A percentile compares a stretch with the other conserved stretches of the same genome.
These are phyloP conservation scores for Aegle marmelos DNA, from an alignment of 345 rosid genomes.

Conservation along the genomic window DNA sequence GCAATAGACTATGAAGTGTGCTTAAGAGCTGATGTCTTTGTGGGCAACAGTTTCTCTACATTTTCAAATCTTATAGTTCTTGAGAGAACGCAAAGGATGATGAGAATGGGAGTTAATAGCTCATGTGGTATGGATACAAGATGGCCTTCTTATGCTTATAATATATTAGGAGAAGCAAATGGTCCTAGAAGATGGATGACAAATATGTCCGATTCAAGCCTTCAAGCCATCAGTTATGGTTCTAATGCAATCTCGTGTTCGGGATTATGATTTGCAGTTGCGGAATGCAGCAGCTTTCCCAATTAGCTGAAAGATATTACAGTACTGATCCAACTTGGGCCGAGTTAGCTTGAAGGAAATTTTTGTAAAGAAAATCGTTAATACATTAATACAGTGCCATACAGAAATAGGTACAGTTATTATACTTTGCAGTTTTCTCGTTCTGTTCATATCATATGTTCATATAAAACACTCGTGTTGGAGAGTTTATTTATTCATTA, in stretches of 20 bases:
- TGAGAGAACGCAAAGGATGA: slow-evolving; percentile 80
- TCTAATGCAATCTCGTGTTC: slow-evolving; percentile 67
- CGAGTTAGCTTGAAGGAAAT: background rate
- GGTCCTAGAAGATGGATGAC: slow-evolving; percentile 84
- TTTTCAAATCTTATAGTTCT: slow-evolving; percentile 91
- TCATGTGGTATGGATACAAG: slow-evolving; percentile 44
- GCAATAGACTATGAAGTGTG: slow-evolving; percentile 99
- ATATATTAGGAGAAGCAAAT: slow-evolving; percentile 55
- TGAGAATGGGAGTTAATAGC: slow-evolving; percentile 53
- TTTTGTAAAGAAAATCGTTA: slow-evolving; percentile 14
- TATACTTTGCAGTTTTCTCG: background rate
- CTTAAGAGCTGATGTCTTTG: slow-evolving; percentile 74
- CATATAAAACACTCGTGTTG: background rate
- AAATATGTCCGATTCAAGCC: slow-evolving; percentile 77
- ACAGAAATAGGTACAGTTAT: slow-evolving; percentile 11
- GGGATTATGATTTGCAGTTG: slow-evolving; percentile 15
- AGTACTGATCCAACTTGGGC: background rate
- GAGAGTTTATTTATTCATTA: background rate
- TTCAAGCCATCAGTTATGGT: slow-evolving; percentile 83
- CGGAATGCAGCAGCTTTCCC: background rate
- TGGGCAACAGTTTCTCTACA: slow-evolving; percentile 94
- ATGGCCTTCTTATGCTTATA: slow-evolving; percentile 94
- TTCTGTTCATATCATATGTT: background rate
- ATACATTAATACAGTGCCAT: background rate
- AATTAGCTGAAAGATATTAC: background rate